Percentiles rank a stretch among this genome's conserved stretches.
Evolutionary conservation across 495 filamentous ascomycete species (phyloP).

Genomic region (Mytilinidion resinicola): DNA sequence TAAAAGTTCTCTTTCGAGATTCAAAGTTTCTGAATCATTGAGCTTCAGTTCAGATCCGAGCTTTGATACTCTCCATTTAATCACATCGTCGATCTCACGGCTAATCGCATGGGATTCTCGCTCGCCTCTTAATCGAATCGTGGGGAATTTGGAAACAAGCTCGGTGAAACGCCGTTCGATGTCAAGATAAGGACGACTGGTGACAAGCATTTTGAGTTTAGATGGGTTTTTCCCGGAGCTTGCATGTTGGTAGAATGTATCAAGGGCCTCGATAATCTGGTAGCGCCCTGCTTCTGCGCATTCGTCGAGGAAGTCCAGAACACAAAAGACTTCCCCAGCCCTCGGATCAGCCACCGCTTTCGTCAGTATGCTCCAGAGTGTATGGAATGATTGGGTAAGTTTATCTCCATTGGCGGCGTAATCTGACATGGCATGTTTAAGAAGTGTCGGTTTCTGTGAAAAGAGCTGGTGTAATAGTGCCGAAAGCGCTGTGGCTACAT

Average conservation of each 20-base stretch:
- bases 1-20: conserved; percentile 1
- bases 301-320: conserved; percentile 15
- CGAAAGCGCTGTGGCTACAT: conserved; percentile 5
- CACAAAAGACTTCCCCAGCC: conserved; percentile 7
- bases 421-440: conserved; percentile 11
- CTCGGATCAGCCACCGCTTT: not conserved
- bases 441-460: conserved; percentile 5
- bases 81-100: conserved; percentile 9
- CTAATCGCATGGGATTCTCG: conserved; percentile 8
- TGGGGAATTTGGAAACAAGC: not conserved
- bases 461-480: conserved; percentile 18
- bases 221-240: not conserved
- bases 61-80: conserved; percentile 4
- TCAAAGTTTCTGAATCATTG: not conserved
- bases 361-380: conserved; percentile 6
- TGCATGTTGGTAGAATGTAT: not conserved
- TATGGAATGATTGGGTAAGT: conserved; percentile 1
- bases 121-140: conserved; percentile 4
- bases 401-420: not conserved
- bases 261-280: not conserved
- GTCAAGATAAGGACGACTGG: conserved; percentile 13
- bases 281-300: conserved; percentile 2
- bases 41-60: not conserved
- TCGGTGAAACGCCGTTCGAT: not conserved
- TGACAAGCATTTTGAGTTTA: conserved; percentile 9